Conservation (phyloP, 116 monocot genomes). For the Dioscorea cayenensis region DNA sequence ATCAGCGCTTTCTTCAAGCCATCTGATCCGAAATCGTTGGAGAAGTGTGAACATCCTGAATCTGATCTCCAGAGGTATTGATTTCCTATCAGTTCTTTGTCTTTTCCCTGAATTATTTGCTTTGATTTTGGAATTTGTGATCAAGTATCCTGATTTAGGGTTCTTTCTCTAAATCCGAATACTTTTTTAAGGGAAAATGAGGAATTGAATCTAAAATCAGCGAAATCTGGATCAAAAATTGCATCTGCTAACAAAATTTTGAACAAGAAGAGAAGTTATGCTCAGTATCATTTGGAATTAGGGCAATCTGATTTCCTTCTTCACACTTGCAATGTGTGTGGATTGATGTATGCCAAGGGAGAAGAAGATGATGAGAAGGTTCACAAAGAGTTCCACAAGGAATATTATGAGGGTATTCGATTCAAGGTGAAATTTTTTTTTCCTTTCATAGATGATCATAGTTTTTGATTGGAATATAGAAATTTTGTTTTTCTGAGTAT, state of each 20-base stretch:
- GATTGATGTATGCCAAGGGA: conserved; percentile 69
- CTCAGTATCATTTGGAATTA: conserved; percentile 45
- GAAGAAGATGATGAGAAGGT: conserved; percentile 66
- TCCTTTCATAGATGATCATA: background rate
- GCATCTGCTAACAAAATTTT: conserved; percentile 9
- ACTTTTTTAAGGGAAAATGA: background rate
- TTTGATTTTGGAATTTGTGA: too few relatives aligned
- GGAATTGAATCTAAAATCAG: background rate
- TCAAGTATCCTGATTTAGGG: too few relatives aligned
- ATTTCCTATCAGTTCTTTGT: too few relatives aligned
- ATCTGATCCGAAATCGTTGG: background rate
- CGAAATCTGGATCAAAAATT: background rate
- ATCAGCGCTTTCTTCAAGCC: conserved; percentile 36
- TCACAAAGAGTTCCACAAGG: conserved; percentile 65
- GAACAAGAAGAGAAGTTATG: conserved; percentile 51
- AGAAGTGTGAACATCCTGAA: background rate
- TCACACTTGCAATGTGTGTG: conserved; percentile 54
- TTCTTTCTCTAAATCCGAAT: background rate
- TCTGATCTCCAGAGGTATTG: too few relatives aligned
- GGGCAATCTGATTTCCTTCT: conserved; percentile 79
- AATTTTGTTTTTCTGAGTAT: background rate
- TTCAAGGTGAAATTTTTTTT: conserved; percentile 45
- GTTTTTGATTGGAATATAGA: background rate
- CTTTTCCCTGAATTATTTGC: too few relatives aligned
- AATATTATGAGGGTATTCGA: conserved; percentile 45